These are phyloP conservation scores for Lactifluus echinatus DNA, from an alignment of 768 basidiomycete species.

Conservation along the genomic window DNA sequence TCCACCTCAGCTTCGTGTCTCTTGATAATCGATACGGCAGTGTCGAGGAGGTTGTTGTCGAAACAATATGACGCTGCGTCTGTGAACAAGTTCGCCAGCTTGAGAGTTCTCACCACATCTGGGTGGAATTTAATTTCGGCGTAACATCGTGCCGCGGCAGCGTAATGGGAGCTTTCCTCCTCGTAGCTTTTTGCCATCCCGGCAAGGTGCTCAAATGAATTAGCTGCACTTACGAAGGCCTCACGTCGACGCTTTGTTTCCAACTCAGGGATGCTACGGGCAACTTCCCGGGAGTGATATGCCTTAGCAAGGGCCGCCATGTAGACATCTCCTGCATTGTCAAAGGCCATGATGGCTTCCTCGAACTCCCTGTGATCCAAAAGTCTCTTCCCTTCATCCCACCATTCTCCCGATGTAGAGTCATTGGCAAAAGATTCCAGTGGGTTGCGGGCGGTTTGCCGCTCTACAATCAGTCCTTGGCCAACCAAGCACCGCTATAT, in stretches of 20 bases:
- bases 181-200: background rate
- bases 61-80: slow-evolving; percentile 15
- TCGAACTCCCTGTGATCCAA: background rate
- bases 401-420: slow-evolving; percentile 8
- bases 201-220: background rate
- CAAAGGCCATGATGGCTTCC: slow-evolving; percentile 9
- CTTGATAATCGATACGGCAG: slow-evolving; percentile 2
- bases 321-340: slow-evolving; percentile 1
- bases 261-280: background rate
- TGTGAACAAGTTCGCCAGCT: slow-evolving; percentile 3
- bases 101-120: background rate
- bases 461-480: background rate
- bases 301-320: background rate
- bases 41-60: slow-evolving; percentile 10
- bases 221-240: background rate
- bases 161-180: background rate
- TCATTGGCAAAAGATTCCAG: background rate
- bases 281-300: slow-evolving; percentile 1
- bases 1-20: background rate
- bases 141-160: slow-evolving; percentile 6
- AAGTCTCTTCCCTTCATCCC: slow-evolving; percentile 5
- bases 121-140: background rate
- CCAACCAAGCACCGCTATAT: slow-evolving; percentile 2
- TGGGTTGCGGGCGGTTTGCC: background rate
- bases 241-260: background rate